phyloP scores from a whole-genome alignment of 768 basidiomycete genomes.

The Lepiota brunneoincarnata region DNA sequence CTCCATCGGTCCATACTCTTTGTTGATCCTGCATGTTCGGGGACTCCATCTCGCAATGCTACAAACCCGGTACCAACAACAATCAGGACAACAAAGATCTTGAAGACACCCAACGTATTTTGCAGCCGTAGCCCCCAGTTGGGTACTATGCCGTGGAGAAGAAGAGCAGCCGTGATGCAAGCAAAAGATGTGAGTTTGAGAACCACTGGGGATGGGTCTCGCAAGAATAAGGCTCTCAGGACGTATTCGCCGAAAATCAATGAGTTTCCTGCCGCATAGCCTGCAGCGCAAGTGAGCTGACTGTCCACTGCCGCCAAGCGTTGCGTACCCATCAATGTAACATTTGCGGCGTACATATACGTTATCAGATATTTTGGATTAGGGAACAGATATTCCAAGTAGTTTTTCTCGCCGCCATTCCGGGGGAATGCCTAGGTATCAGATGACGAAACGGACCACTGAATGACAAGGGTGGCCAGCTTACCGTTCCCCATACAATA shows the following conservation, averaged over 20 bases:
- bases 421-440: slow-evolving; percentile 43
- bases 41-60: slow-evolving; percentile 30
- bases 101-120: slow-evolving; percentile 53
- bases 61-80: slow-evolving; percentile 45
- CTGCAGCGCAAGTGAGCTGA: neutral
- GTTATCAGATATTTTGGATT: slow-evolving; percentile 51
- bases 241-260: slow-evolving; percentile 55
- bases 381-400: slow-evolving; percentile 54
- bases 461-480: slow-evolving; percentile 1
- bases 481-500: slow-evolving; percentile 32
- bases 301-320: neutral
- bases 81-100: slow-evolving; percentile 43
- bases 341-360: slow-evolving; percentile 48
- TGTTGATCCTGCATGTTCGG: slow-evolving; percentile 20
- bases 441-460: neutral
- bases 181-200: slow-evolving; percentile 23
- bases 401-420: slow-evolving; percentile 64
- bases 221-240: slow-evolving; percentile 21
- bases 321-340: slow-evolving; percentile 35
- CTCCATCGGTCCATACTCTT: slow-evolving; percentile 28
- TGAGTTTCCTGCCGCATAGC: slow-evolving; percentile 31
- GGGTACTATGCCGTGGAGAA: slow-evolving; percentile 39
- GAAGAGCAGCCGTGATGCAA: slow-evolving; percentile 28
- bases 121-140: slow-evolving; percentile 54
- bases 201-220: slow-evolving; percentile 15